Evolutionary conservation across 495 filamentous ascomycete species (phyloP).

Genomic region (Lasiosphaeria ovina): DNA sequence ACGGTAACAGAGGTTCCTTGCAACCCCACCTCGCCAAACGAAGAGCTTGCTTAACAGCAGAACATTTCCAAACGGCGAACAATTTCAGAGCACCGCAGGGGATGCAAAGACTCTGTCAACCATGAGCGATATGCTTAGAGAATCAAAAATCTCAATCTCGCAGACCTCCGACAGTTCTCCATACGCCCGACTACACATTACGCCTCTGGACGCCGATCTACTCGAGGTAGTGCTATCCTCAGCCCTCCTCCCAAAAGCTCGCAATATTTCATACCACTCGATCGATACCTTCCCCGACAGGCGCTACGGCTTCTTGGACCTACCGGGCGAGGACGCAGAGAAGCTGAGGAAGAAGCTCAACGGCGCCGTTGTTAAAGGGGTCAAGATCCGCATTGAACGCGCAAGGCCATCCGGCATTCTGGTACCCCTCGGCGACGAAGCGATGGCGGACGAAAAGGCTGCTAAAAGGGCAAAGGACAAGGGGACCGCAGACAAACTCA

Average conservation of each 20-base stretch:
- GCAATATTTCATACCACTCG: conserved; percentile 77
- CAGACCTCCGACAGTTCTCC: conserved; percentile 8
- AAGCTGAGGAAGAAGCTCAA: conserved; percentile 92
- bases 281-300: conserved; percentile 86
- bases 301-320: conserved; percentile 82
- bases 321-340: conserved; percentile 76
- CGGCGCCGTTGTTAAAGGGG: conserved; percentile 78
- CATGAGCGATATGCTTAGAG: background rate
- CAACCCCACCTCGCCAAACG: too few species aligned
- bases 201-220: conserved; percentile 73
- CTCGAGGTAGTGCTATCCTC: conserved; percentile 66
- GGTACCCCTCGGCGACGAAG: conserved; percentile 30
- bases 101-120: background rate
- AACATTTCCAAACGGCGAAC: background rate
- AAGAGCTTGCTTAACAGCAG: background rate
- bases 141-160: conserved; percentile 1
- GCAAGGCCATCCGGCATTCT: conserved; percentile 57
- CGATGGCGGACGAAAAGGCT: conserved; percentile 37
- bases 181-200: conserved; percentile 71
- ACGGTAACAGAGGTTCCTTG: too few species aligned
- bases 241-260: conserved; percentile 61
- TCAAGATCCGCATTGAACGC: conserved; percentile 78
- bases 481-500: conserved; percentile 38
- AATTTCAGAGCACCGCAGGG: background rate
- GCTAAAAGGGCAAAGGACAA: conserved; percentile 37